Percentiles rank a stretch among this genome's conserved stretches.
These are phyloP conservation scores for Cytospora leucostoma DNA, from an alignment of 2,329 filamentous ascomycete species.

Conservation along the genomic window DNA sequence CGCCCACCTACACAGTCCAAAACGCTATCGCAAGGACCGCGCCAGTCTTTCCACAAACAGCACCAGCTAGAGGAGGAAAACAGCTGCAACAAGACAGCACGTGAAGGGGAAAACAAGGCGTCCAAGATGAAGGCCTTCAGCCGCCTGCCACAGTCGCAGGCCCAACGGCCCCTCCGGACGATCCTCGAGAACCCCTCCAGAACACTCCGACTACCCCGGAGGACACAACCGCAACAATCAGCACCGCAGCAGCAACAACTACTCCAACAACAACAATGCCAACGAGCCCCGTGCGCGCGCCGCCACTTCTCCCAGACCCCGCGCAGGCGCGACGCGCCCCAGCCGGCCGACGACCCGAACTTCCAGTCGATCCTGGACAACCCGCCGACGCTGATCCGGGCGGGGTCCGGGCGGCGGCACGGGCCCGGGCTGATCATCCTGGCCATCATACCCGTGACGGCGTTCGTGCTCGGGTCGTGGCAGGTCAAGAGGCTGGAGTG, in stretches of 20 bases:
- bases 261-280: too few species aligned
- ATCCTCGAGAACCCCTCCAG: constrained; percentile 14
- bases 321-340: constrained; percentile 32
- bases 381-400: constrained; percentile 76
- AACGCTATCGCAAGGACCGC: neutral
- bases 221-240: constrained; percentile 3
- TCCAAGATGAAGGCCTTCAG: constrained; percentile 24
- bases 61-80: neutral
- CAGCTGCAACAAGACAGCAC: neutral
- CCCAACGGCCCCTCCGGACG: constrained; percentile 9
- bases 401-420: constrained; percentile 62
- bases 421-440: constrained; percentile 80
- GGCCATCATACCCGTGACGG: constrained; percentile 85
- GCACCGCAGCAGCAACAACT: neutral
- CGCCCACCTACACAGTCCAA: neutral
- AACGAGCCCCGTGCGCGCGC: constrained; percentile 2
- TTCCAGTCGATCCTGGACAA: constrained; percentile 88
- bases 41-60: neutral
- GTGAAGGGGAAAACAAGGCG: neutral
- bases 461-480: constrained; percentile 90
- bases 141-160: constrained; percentile 20
- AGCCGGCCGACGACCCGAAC: constrained; percentile 71
- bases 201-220: too few species aligned
- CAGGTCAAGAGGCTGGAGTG: constrained; percentile 89
- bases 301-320: constrained; percentile 36